Evolutionary conservation across 148 eudicot species (phyloP).

Genomic region (Rhododendron ovatum): DNA sequence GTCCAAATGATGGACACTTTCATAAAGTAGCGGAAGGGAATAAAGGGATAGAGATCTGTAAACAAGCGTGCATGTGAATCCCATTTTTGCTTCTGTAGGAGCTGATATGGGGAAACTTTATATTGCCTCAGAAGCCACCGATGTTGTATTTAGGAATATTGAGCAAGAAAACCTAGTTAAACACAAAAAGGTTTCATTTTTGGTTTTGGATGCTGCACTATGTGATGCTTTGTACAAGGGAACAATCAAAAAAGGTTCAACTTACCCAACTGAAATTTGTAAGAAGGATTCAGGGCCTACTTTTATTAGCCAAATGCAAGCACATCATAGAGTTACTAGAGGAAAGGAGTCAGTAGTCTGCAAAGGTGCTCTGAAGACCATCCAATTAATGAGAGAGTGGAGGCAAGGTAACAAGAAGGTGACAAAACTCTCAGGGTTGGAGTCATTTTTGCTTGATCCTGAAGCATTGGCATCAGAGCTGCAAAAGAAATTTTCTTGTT

Average conservation of each 20-base stretch:
- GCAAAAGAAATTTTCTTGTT: conserved; percentile 92
- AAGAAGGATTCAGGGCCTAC: conserved; percentile 73
- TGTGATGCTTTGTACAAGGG: conserved; percentile 98
- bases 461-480: conserved; percentile 64
- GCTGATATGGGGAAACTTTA: conserved; percentile 64
- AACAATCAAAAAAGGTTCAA: conserved; percentile 70
- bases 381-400: conserved; percentile 83
- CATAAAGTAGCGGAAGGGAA: conserved; percentile 47
- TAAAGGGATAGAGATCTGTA: conserved; percentile 53
- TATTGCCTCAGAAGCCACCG: conserved; percentile 68
- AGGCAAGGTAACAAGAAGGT: conserved; percentile 96
- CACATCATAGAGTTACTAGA: conserved; percentile 56
- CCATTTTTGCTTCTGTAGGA: conserved; percentile 71
- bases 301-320: conserved; percentile 72
- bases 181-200: conserved; percentile 58
- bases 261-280: conserved; percentile 90
- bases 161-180: conserved; percentile 84
- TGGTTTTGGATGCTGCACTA: conserved; percentile 56
- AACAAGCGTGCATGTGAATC: conserved; percentile 66
- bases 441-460: too few species aligned
- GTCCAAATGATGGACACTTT: conserved; percentile 31
- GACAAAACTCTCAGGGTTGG: conserved; percentile 78
- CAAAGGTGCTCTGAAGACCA: conserved; percentile 70
- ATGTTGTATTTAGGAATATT: conserved; percentile 62
- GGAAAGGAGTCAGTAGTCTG: conserved; percentile 71